These are phyloP conservation scores for Calocybe indica DNA, from an alignment of 768 basidiomycete species.

Conservation along the genomic window DNA sequence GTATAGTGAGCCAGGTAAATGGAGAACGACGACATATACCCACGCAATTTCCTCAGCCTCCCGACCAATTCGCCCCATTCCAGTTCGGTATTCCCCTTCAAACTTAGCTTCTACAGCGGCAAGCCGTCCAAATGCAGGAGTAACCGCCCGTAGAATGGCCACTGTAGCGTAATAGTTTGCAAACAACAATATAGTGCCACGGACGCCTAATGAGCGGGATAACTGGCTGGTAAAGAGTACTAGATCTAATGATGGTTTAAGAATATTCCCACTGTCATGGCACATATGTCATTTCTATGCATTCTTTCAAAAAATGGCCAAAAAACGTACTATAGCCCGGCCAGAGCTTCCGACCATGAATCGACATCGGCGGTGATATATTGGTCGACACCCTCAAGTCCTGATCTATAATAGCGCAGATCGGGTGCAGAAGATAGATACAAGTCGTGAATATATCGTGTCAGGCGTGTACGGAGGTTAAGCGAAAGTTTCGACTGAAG, in stretches of 20 bases:
- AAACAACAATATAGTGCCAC: conserved; percentile 79
- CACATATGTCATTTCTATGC: background rate
- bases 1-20: background rate
- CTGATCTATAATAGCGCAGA: conserved; percentile 62
- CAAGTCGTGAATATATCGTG: conserved; percentile 87
- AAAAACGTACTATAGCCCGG: conserved; percentile 78
- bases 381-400: conserved; percentile 78
- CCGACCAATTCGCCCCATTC: conserved; percentile 78
- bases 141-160: conserved; percentile 73
- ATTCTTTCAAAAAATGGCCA: background rate
- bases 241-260: conserved; percentile 89
- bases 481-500: conserved; percentile 84
- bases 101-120: conserved; percentile 84
- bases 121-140: conserved; percentile 88
- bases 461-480: conserved; percentile 77
- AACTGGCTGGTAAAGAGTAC: conserved; percentile 91
- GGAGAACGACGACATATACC: conserved; percentile 20
- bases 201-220: conserved; percentile 75
- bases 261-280: conserved; percentile 73
- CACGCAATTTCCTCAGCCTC: conserved; percentile 93
- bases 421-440: conserved; percentile 76
- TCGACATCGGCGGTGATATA: conserved; percentile 92
- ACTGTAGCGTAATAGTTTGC: conserved; percentile 85
- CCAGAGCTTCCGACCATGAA: conserved; percentile 79
- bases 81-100: conserved; percentile 87